Conservation (phyloP, 179 eudicot genomes). For the Gypsophila paniculata region DNA sequence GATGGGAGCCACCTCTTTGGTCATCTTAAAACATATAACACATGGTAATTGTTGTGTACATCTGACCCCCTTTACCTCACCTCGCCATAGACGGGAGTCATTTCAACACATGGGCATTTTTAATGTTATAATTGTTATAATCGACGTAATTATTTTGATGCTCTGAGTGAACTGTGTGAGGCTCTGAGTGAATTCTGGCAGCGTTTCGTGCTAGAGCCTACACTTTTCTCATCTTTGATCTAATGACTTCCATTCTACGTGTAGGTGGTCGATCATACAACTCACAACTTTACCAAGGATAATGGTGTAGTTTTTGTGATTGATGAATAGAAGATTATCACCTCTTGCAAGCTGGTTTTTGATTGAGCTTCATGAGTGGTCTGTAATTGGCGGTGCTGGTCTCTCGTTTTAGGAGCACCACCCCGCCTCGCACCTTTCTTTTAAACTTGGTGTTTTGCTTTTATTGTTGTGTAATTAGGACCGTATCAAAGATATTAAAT, state of each 20-base stretch:
- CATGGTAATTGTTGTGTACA: no score
- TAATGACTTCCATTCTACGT: constrained; percentile 1
- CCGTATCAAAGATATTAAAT: not conserved
- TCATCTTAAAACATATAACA: no score
- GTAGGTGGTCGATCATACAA: constrained; percentile 80
- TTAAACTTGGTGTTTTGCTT: not conserved
- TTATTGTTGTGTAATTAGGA: not conserved
- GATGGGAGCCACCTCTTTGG: no score
- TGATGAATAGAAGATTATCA: constrained; percentile 37
- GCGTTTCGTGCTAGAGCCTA: no score
- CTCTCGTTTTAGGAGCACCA: not conserved
- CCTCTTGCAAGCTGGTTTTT: not conserved
- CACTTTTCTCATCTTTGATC: not conserved
- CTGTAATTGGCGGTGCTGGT: constrained; percentile 8
- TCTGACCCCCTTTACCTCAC: no score
- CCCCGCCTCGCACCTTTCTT: not conserved
- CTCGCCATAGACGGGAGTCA: no score
- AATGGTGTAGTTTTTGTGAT: constrained; percentile 46
- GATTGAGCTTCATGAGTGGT: constrained; percentile 13
- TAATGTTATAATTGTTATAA: not conserved
- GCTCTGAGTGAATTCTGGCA: not conserved
- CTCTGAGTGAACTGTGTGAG: not conserved
- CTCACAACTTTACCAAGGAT: constrained; percentile 41
- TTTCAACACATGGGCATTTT: no score
- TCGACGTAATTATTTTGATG: not conserved